Base-by-base conservation (phyloP, 1,284 basidiomycete species). In the Moesziomyces globuligerus region DNA sequence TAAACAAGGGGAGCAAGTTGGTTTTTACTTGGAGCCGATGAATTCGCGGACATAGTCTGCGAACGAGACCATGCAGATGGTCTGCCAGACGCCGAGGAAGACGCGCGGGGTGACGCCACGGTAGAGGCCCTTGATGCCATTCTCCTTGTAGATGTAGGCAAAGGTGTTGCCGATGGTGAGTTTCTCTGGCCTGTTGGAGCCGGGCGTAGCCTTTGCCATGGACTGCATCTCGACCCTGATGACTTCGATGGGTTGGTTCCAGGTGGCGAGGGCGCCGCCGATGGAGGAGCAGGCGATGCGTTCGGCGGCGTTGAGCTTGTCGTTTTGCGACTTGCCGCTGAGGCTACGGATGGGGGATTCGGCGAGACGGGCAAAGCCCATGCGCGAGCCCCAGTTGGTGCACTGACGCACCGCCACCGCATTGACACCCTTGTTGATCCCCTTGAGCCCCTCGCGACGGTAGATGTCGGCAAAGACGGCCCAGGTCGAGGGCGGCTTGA, bases 201-300 rank as follows among this genome's bases (percentile, higher is more conserved):
- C 87, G 21, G 37, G 87, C 51, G 89, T 88, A 32, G 86, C 86
- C 78, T 98, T 98, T 36, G 92, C 89, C 90, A 98, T 96, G 43
- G 93, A 95, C 89, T 99, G 96, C 96, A 99, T 98, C 91, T 95
- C 93, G 36, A 95, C 92, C 58, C 93, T 90, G 69, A 95, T 88
- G 70, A 96, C 93, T 85, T 99, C 96, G 75, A 98, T 98, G 41
- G 96, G 96, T 84, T 99, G 96, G 84, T 99, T 99, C 96, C 96
- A 99, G 44, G 94, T 97, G 15, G 92, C 95, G 52, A 98, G 86
- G 43, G 96, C 94, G 84, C 96, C 96, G 26, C 86, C 95, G 70
- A 98, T 87, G 0, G 91, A 89, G n/a, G 92, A 93, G 20, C 94
- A 88, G 29, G 91, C 66, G 77, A 98, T 93, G 84, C 94, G 94